A percentile compares a stretch with the other conserved stretches of the same genome.
Conservation (phyloP, 2,329 filamentous ascomycete species). For the Neodidymelliopsis sp. region DNA sequence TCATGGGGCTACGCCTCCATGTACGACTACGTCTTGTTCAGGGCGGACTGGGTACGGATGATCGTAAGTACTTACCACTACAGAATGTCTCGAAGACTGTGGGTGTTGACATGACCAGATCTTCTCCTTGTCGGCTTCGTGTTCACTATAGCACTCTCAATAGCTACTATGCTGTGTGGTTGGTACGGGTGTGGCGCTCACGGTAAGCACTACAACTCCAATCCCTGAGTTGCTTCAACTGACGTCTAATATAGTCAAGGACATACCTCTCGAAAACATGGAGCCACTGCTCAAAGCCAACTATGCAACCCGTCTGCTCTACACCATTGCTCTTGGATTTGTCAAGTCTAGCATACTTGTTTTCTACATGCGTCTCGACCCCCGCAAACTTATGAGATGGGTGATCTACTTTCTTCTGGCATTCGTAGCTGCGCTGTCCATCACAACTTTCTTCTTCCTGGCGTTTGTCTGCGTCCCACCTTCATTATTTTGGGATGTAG, state of each 20-base stretch:
- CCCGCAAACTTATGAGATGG: conserved; percentile 1
- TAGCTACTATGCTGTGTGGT: conserved; percentile 15
- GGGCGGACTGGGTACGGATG: not conserved
- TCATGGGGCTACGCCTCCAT: conserved; percentile 5
- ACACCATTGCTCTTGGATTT: conserved; percentile 5
- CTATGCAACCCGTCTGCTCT: conserved; percentile 11
- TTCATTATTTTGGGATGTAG: conserved; percentile 10
- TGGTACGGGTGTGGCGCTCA: conserved; percentile 10
- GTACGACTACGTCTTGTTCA: conserved; percentile 1
- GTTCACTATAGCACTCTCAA: conserved; percentile 6
- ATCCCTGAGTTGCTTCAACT: not conserved
- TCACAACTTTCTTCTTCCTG: conserved; percentile 13
- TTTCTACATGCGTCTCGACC: conserved; percentile 15
- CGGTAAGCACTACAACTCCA: conserved; percentile 1
- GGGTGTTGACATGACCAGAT: not conserved
- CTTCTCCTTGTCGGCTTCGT: conserved; percentile 1
- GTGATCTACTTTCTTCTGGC: conserved; percentile 9
- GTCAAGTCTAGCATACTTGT: conserved; percentile 15
- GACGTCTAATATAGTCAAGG: not conserved
- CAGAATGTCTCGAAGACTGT: not conserved
- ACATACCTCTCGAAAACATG: conserved; percentile 1
- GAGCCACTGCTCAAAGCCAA: conserved; percentile 12
- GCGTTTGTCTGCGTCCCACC: conserved; percentile 12
- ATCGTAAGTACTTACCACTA: conserved; percentile 1
- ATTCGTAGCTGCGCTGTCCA: conserved; percentile 5